Base-by-base conservation (phyloP, 768 basidiomycete species). In the Mycena latifolia region DNA sequence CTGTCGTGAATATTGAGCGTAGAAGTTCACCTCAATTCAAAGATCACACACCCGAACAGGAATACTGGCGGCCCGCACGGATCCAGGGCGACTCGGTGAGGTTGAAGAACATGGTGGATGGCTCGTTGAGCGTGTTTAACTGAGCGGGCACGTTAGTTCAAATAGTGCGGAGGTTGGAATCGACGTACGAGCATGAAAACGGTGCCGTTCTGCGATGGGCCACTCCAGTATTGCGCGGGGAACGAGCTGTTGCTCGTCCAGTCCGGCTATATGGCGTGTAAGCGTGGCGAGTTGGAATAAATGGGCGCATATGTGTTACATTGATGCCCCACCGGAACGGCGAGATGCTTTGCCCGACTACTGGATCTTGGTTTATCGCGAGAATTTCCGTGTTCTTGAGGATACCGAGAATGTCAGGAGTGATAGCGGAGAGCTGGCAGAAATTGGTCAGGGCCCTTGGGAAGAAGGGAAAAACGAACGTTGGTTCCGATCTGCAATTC, bases 301-400 rank as follows among this genome's bases (percentile, higher is more conserved):
- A 52, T 29, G 25, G 24, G 9, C 24, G n/a, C n/a, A n/a, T 58
- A 14, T 50, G 20, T 9, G 24, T 24, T 57, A 89, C 88, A 71
- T 89, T 89, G 70, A 88, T 77, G 7, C 89, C 89, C 88, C 89
- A 90, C 65, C 88, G 78, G 81, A 91, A 91, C 3, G 90, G 90
- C 15, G 88, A 85, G 58, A 91, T 83, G 61, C 84, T 84, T 20
- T 83, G 84, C 5, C 89, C 90, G 24, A 87, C 77, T 3, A 86
- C 85, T 0, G 88, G 81, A 69, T 92, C 90, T 70, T 91, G 90
- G 74, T 89, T 88, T 66, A 91, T 89, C 8, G 87, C 89, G 15
- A 91, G 77, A 37, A 91, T 85, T 72, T 91, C 90, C 39, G 71
- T 79, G 75, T 91, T 92, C 64, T 78, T 88, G 43, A 91, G 78